These are phyloP conservation scores for Larix kaempferi DNA, from an alignment of 75 land plant species.

Conservation along the genomic window DNA sequence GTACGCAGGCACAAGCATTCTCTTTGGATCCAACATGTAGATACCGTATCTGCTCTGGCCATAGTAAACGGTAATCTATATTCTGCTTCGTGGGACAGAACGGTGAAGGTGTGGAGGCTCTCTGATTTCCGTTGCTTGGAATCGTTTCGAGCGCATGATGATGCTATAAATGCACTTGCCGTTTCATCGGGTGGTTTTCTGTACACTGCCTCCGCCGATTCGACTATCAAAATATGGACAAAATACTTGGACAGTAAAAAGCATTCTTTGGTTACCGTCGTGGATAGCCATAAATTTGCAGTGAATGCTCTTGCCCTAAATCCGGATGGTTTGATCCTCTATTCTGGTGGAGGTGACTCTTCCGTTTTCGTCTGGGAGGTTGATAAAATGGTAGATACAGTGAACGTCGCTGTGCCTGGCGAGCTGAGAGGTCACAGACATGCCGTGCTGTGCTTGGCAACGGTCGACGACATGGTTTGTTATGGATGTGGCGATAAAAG, in stretches of 20 bases:
- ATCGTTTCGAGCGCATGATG: conserved; percentile 65
- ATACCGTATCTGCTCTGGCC: background rate
- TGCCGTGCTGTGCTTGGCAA: conserved; percentile 19
- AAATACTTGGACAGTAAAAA: background rate
- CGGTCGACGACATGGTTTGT: background rate
- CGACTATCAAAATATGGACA: no score
- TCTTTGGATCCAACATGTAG: conserved; percentile 5
- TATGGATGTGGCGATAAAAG: conserved; percentile 31
- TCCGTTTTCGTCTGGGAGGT: conserved; percentile 2
- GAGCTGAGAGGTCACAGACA: conserved; percentile 19
- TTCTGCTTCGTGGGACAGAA: conserved; percentile 62
- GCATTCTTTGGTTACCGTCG: conserved; percentile 10
- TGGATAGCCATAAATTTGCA: background rate
- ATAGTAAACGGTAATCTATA: conserved; percentile 10
- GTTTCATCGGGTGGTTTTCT: conserved; percentile 4
- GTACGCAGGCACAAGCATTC: background rate
- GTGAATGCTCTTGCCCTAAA: conserved; percentile 33
- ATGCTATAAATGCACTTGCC: conserved; percentile 45
- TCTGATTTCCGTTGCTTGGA: conserved; percentile 50
- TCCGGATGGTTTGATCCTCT: conserved; percentile 10
- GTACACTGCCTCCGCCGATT: no score
- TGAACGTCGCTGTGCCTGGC: conserved; percentile 6
- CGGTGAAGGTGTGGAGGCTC: conserved; percentile 61
- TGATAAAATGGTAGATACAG: background rate
- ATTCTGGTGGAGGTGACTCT: conserved; percentile 6